Evolutionary conservation across 257 asterid genomes (phyloP).

Genomic region (Solanum bulbocastanum): DNA sequence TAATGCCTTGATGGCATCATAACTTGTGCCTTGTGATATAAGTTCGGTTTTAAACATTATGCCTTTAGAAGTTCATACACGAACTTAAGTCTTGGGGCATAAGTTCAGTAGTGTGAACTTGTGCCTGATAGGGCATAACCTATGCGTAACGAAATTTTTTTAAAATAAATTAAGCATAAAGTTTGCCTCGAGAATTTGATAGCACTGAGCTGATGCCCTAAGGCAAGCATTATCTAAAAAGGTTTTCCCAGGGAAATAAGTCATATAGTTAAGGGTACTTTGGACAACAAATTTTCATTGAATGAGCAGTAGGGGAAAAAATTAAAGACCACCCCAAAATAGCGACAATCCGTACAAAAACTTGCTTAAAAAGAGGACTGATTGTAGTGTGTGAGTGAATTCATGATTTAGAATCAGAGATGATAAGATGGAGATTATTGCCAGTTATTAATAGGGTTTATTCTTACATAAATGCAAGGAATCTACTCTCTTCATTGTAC

Average conservation of each 20-base stretch:
- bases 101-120: not conserved
- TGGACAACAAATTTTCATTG: not conserved
- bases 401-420: not conserved
- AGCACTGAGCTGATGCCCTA: not conserved
- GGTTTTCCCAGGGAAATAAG: not conserved
- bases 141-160: not conserved
- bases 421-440: not conserved
- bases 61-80: not conserved
- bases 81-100: not conserved
- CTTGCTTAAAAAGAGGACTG: not conserved
- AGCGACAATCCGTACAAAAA: not conserved
- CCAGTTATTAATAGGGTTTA: not conserved
- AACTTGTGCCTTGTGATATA: not conserved
- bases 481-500: constrained; percentile 77
- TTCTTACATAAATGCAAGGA: constrained; percentile 91
- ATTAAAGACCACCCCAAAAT: not conserved
- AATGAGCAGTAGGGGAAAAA: not conserved
- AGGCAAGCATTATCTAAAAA: not conserved
- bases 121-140: not conserved
- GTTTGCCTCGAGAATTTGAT: not conserved
- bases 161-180: not conserved
- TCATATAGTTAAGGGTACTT: not conserved
- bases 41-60: not conserved
- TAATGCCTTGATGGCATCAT: not conserved
- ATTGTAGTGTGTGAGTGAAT: not conserved